phyloP scores from a whole-genome alignment of 2,329 filamentous ascomycete species.

The Cladosporium austrohemisphaericum region DNA sequence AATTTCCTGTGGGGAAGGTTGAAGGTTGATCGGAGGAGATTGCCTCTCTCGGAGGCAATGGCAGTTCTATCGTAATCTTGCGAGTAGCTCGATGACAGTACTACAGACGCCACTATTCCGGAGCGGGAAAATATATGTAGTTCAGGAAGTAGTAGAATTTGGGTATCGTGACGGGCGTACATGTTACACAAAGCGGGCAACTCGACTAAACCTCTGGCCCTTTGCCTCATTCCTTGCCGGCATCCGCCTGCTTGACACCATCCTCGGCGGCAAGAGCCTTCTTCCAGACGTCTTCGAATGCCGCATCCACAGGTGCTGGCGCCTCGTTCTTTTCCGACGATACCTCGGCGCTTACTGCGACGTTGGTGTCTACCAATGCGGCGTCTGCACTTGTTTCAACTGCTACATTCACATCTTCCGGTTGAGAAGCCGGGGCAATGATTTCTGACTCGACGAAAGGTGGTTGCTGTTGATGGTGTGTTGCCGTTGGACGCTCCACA shows the following conservation, averaged over 20 bases:
- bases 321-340: slow-evolving; percentile 15
- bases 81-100: too few relatives aligned
- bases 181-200: neutral
- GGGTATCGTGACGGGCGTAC: slow-evolving; percentile 12
- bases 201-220: too few relatives aligned
- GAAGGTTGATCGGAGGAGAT: too few relatives aligned
- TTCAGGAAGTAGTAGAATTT: too few relatives aligned
- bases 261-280: slow-evolving; percentile 54
- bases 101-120: too few relatives aligned
- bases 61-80: too few relatives aligned
- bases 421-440: slow-evolving; percentile 3
- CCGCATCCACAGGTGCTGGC: slow-evolving; percentile 44
- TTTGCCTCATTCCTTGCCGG: neutral
- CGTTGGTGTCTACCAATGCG: neutral
- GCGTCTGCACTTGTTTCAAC: slow-evolving; percentile 4
- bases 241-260: slow-evolving; percentile 18
- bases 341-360: neutral
- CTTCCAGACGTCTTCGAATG: slow-evolving; percentile 68
- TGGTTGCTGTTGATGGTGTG: neutral
- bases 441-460: slow-evolving; percentile 21
- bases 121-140: too few relatives aligned
- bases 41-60: too few relatives aligned
- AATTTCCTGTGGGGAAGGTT: too few relatives aligned
- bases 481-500: neutral
- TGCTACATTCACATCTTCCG: neutral